Percentiles rank a stretch among this genome's conserved stretches.
These are phyloP conservation scores for Arabidopsis lyrata DNA, from an alignment of 441 rosid genomes.

Conservation along the genomic window DNA sequence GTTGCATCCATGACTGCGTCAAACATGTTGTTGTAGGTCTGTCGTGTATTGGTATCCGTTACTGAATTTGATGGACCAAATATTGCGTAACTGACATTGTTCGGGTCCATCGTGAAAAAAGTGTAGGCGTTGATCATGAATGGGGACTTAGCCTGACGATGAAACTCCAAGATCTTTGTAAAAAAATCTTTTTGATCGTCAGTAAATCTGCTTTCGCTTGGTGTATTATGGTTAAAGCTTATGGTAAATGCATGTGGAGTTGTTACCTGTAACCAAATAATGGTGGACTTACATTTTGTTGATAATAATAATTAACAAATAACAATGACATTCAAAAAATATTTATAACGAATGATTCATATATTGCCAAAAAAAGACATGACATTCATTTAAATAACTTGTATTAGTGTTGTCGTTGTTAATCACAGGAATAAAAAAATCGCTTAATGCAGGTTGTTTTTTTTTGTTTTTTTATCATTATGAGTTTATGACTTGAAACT, in stretches of 20 bases:
- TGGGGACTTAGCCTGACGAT: slow-evolving; percentile 6
- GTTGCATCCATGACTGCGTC: slow-evolving; percentile 12
- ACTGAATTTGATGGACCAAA: background rate
- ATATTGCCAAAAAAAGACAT: too few relatives aligned
- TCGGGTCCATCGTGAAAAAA: background rate
- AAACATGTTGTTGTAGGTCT: background rate
- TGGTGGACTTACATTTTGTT: background rate
- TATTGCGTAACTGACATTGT: slow-evolving; percentile 3
- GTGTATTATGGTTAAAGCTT: background rate
- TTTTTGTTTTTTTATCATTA: background rate
- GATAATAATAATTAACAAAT: background rate
- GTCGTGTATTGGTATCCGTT: background rate
- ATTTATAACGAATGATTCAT: background rate
- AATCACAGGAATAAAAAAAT: background rate
- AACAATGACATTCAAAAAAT: background rate
- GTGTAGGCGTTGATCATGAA: slow-evolving; percentile 3
- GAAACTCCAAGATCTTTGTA: slow-evolving; percentile 1
- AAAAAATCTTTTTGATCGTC: background rate
- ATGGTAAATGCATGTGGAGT: slow-evolving; percentile 4
- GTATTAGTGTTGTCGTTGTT: background rate
- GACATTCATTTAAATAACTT: background rate
- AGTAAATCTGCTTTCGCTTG: background rate
- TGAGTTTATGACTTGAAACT: background rate
- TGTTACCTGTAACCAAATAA: background rate
- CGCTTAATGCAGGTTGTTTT: background rate